Percentiles rank a stretch among this genome's conserved stretches.
phyloP scores from a whole-genome alignment of 208 protist species.

The Leishmania amazonensis region DNA sequence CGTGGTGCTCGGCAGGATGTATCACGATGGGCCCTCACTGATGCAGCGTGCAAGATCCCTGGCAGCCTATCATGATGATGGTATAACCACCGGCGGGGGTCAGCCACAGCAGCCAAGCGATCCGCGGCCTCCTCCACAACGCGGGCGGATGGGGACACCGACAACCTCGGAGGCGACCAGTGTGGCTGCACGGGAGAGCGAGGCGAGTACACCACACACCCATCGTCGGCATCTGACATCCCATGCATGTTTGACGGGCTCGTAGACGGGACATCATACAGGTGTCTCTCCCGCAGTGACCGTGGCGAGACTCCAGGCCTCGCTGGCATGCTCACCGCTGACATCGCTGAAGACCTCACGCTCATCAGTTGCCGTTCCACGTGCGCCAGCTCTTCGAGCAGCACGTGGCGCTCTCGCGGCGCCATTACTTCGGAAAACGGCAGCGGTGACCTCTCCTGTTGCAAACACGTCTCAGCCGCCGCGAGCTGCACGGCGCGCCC shows the following conservation, averaged over 20 bases:
- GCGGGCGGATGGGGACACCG: neutral
- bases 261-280: slow-evolving; percentile 1
- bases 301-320: neutral
- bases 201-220: neutral
- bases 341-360: neutral
- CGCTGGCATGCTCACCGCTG: neutral
- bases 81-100: neutral
- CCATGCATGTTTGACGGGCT: neutral
- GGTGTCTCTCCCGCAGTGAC: neutral
- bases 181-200: neutral
- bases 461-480: neutral
- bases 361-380: slow-evolving; percentile 34
- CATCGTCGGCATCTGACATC: neutral
- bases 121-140: neutral
- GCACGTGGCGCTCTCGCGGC: slow-evolving; percentile 24
- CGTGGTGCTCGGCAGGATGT: too few species aligned
- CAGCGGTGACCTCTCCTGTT: neutral
- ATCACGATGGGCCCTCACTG: neutral
- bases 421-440: slow-evolving; percentile 32
- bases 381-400: slow-evolving; percentile 34
- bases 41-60: neutral
- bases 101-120: slow-evolving; percentile 4
- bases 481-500: slow-evolving; percentile 10
- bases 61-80: neutral
- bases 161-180: neutral